Conservation (phyloP, 2,329 filamentous ascomycete genomes). For the Pseudogymnoascus sp. region DNA sequence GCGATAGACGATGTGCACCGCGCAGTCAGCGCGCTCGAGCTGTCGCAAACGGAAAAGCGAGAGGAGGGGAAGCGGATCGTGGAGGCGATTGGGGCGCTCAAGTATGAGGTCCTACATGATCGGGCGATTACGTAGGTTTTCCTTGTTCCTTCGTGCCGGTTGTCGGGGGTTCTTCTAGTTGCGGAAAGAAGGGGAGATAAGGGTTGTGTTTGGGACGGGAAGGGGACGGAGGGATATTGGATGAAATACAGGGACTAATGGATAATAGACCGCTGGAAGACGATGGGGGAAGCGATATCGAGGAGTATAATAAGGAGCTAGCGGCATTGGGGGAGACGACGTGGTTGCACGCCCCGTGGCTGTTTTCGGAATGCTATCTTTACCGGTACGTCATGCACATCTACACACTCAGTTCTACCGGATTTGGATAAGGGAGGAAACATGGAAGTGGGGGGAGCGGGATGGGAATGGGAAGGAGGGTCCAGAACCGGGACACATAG, state of each 20-base stretch:
- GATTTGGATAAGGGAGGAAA: neutral
- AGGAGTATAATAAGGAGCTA: constrained; percentile 78
- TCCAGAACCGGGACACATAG: neutral
- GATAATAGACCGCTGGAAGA: constrained; percentile 24
- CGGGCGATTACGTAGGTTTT: constrained; percentile 61
- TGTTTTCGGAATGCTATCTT: constrained; percentile 90
- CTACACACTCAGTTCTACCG: neutral
- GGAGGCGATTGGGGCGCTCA: constrained; percentile 68
- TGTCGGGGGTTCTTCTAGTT: neutral
- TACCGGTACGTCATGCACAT: constrained; percentile 47
- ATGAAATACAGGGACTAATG: neutral
- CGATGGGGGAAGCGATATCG: constrained; percentile 45
- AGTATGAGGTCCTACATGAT: constrained; percentile 93
- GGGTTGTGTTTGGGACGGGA: neutral
- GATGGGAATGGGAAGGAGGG: constrained; percentile 15
- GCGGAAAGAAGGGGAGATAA: neutral
- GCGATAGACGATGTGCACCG: constrained; percentile 93
- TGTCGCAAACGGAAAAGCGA: constrained; percentile 49
- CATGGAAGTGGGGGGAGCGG: neutral
- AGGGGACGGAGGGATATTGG: neutral
- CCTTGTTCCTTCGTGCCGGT: neutral
- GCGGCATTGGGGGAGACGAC: constrained; percentile 61
- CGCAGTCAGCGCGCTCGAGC: constrained; percentile 47
- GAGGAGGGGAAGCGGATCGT: constrained; percentile 83
- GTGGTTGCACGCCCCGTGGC: constrained; percentile 83